A percentile compares a stretch with the other conserved stretches of the same genome.
Evolutionary conservation across 2,329 filamentous ascomycete genomes (phyloP).

Genomic region (Daldinia eschscholtzii): DNA sequence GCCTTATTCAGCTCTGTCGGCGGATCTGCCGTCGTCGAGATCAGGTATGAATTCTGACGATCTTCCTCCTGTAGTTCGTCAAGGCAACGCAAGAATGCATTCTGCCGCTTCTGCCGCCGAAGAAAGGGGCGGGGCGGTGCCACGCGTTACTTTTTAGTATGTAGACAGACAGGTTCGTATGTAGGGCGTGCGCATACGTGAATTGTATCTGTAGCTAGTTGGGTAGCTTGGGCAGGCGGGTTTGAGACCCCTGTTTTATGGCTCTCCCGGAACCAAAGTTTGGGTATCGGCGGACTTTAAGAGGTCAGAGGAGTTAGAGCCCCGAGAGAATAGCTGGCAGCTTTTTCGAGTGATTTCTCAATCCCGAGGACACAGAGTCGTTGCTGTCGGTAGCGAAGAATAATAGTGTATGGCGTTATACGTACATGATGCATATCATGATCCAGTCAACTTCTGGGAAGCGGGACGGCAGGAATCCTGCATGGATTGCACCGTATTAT

Average conservation of each 20-base stretch:
- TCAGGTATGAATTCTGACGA: background rate
- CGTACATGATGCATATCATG: constrained; percentile 5
- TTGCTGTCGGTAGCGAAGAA: constrained; percentile 1
- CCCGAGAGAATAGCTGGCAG: background rate
- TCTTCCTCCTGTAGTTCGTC: background rate
- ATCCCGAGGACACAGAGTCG: constrained; percentile 6
- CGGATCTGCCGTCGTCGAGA: constrained; percentile 1
- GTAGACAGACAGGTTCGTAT: background rate
- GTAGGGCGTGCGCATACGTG: background rate
- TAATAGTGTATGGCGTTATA: constrained; percentile 1
- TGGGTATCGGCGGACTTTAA: background rate
- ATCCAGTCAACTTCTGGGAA: constrained; percentile 1
- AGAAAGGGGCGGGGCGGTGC: background rate
- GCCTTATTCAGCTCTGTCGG: background rate
- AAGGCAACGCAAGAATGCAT: background rate
- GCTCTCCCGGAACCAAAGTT: constrained; percentile 8
- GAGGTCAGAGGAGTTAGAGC: background rate
- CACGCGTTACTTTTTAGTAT: background rate
- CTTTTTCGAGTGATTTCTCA: background rate
- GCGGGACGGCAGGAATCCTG: background rate
- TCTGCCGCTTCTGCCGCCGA: background rate
- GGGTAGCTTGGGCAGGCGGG: background rate
- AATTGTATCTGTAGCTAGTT: background rate
- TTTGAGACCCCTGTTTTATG: background rate
- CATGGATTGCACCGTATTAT: constrained; percentile 9